Conservation (phyloP, 805 yeast species). For the Lipomyces yamanashiensis region DNA sequence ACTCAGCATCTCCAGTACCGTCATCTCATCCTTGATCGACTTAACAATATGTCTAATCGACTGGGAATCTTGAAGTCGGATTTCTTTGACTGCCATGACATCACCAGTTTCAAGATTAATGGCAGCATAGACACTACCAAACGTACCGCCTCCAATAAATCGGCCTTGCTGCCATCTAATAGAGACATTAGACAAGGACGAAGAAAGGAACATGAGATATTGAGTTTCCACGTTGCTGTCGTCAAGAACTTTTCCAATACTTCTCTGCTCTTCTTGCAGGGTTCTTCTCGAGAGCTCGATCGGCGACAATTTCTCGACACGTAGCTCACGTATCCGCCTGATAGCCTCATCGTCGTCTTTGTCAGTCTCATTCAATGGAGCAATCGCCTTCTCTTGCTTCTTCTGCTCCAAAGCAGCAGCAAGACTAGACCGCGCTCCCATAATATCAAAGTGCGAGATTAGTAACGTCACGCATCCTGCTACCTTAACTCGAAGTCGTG, state of each 20-base stretch:
- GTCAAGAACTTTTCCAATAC: slow-evolving; percentile 88
- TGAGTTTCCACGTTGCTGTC: slow-evolving; percentile 86
- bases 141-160: slow-evolving; percentile 92
- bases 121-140: slow-evolving; percentile 92
- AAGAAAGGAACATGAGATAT: slow-evolving; percentile 81
- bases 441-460: slow-evolving; percentile 94
- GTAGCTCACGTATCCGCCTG: slow-evolving; percentile 65
- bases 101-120: slow-evolving; percentile 93
- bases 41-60: slow-evolving; percentile 83
- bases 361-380: slow-evolving; percentile 46
- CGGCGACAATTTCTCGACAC: slow-evolving; percentile 65
- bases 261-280: slow-evolving; percentile 51
- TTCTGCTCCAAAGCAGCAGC: slow-evolving; percentile 55
- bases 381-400: slow-evolving; percentile 47
- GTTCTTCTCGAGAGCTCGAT: slow-evolving; percentile 63
- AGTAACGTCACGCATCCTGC: slow-evolving; percentile 92
- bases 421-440: slow-evolving; percentile 93
- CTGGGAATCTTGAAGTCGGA: slow-evolving; percentile 84
- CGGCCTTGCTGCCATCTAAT: slow-evolving; percentile 97
- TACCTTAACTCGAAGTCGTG: slow-evolving; percentile 73
- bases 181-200: slow-evolving; percentile 85
- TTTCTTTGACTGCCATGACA: slow-evolving; percentile 95
- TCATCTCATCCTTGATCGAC: slow-evolving; percentile 93
- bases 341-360: slow-evolving; percentile 60
- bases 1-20: slow-evolving; percentile 88